Conservation (phyloP, 2,329 filamentous ascomycete species). For the Pyrenochaeta sp. region DNA sequence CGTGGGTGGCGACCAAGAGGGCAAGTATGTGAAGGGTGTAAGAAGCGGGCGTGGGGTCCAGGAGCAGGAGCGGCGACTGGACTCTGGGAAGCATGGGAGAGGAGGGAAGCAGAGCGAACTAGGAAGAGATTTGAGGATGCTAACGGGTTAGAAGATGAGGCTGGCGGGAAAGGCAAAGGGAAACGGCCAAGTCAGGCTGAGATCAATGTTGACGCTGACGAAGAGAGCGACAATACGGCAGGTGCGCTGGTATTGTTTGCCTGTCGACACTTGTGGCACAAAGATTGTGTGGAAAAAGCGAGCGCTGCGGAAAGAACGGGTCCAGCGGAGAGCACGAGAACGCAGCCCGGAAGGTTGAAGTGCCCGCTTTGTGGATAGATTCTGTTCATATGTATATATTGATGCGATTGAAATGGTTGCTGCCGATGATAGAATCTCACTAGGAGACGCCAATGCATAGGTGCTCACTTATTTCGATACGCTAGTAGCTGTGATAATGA, state of each 20-base stretch:
- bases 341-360: constrained; percentile 23
- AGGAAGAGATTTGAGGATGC: constrained; percentile 58
- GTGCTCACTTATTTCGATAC: too few species aligned
- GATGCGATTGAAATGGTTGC: not conserved
- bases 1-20: constrained; percentile 88
- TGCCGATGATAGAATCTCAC: not conserved
- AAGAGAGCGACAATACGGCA: constrained; percentile 5
- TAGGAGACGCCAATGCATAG: not conserved
- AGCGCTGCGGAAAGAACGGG: not conserved
- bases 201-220: constrained; percentile 9
- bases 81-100: constrained; percentile 85
- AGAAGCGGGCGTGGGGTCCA: constrained; percentile 85
- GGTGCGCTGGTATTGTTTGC: constrained; percentile 48
- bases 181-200: constrained; percentile 21
- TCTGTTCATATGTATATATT: not conserved
- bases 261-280: constrained; percentile 53
- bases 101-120: constrained; percentile 52
- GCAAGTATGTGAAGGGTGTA: constrained; percentile 88
- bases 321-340: constrained; percentile 1
- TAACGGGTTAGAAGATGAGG: constrained; percentile 51
- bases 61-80: constrained; percentile 78
- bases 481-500: too few species aligned
- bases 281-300: constrained; percentile 42
- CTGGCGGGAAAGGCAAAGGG: constrained; percentile 56
- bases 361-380: constrained; percentile 42